Evolutionary conservation across 208 protist species (phyloP).

Genomic region (Strigomonas galati): DNA sequence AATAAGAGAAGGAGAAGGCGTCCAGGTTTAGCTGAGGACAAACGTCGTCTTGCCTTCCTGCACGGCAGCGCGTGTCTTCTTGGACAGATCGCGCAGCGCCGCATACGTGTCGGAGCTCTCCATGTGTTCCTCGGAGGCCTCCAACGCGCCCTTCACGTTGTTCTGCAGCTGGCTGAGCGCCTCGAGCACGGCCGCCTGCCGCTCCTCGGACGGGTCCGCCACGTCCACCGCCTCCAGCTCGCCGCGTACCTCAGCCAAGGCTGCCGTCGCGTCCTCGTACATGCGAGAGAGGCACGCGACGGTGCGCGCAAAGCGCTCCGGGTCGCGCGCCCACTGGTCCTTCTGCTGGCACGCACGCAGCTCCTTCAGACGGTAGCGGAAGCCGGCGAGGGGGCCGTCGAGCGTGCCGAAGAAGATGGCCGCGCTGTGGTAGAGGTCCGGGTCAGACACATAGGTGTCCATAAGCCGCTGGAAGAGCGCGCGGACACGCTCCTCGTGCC

Average conservation of each 20-base stretch:
- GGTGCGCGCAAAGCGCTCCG: conserved; percentile 46
- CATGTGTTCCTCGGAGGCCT: conserved; percentile 75
- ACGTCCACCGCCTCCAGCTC: conserved; percentile 7
- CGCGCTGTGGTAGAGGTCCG: conserved; percentile 74
- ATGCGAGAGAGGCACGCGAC: conserved; percentile 59
- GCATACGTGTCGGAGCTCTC: conserved; percentile 35
- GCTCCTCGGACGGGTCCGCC: conserved; percentile 14
- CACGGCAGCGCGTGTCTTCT: conserved; percentile 30
- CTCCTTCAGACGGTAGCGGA: conserved; percentile 74
- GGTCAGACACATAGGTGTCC: conserved; percentile 77
- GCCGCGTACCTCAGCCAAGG: conserved; percentile 28
- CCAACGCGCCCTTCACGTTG: conserved; percentile 57
- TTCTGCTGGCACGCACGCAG: conserved; percentile 79
- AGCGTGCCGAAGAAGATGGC: conserved; percentile 60
- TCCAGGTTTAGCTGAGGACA: conserved; percentile 6
- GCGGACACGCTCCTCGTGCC: conserved; percentile 69
- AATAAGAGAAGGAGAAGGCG: conserved; percentile 11
- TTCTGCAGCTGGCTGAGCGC: conserved; percentile 54
- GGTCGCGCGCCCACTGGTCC: conserved; percentile 75
- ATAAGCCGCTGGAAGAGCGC: conserved; percentile 64
- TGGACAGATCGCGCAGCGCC: conserved; percentile 42
- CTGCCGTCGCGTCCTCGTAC: conserved; percentile 34
- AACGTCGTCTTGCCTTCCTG: conserved; percentile 47
- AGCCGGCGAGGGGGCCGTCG: conserved; percentile 66
- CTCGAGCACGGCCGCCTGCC: conserved; percentile 31